Evolutionary conservation across 768 basidiomycete species (phyloP).

Genomic region (Russula lepida): DNA sequence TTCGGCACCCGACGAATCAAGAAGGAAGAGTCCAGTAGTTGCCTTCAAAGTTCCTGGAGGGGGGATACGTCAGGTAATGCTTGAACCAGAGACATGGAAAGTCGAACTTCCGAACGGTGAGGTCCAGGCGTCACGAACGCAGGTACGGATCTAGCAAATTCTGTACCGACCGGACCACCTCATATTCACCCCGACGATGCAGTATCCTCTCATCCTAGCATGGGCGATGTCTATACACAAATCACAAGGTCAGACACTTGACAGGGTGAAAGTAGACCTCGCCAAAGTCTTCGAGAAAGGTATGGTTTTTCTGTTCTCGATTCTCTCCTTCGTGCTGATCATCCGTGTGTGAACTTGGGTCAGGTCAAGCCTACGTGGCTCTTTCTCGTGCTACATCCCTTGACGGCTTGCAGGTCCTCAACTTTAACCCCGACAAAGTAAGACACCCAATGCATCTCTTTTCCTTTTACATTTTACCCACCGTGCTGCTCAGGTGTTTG

Average conservation of each 20-base stretch:
- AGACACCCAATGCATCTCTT: neutral
- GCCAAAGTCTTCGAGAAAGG: conserved; percentile 91
- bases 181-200: neutral
- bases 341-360: neutral
- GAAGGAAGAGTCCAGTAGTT: conserved; percentile 55
- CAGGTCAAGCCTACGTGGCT: conserved; percentile 88
- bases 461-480: neutral
- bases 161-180: neutral
- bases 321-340: neutral
- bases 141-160: conserved; percentile 41
- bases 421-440: conserved; percentile 72
- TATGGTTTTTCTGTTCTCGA: conserved; percentile 23
- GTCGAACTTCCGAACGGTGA: conserved; percentile 83
- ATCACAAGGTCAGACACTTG: conserved; percentile 93
- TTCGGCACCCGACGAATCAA: conserved; percentile 4
- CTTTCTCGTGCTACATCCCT: conserved; percentile 83
- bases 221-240: conserved; percentile 99
- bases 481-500: conserved; percentile 15
- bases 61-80: conserved; percentile 42
- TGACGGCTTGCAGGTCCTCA: conserved; percentile 76
- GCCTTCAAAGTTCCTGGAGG: conserved; percentile 63
- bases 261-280: conserved; percentile 91
- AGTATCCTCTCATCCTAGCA: conserved; percentile 82
- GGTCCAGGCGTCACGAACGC: conserved; percentile 65
- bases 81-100: conserved; percentile 75